phyloP scores from a whole-genome alignment of 1,284 basidiomycete species.

The Schizopora paradoxa region DNA sequence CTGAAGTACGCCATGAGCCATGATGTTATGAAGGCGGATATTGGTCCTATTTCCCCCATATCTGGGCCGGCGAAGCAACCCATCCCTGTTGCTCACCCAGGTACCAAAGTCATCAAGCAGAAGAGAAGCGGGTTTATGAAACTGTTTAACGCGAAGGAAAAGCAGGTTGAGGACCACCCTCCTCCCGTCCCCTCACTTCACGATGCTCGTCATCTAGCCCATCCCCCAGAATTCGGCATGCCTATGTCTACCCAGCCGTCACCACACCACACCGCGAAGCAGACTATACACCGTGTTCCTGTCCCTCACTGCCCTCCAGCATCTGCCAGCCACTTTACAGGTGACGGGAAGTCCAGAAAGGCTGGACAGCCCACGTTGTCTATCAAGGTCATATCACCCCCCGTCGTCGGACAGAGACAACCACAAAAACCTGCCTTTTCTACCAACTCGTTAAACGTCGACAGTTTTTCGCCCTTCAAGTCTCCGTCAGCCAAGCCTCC shows the following conservation, averaged over 20 bases:
- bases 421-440: slow-evolving; percentile 9
- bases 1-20: slow-evolving; percentile 29
- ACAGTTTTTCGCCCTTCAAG: slow-evolving; percentile 22
- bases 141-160: slow-evolving; percentile 57
- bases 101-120: slow-evolving; percentile 50
- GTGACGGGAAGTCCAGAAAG: slow-evolving; percentile 12
- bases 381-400: slow-evolving; percentile 16
- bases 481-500: slow-evolving; percentile 21
- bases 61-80: slow-evolving; percentile 4
- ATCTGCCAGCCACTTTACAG: slow-evolving; percentile 2
- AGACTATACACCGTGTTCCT: slow-evolving; percentile 35
- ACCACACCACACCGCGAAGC: slow-evolving; percentile 15
- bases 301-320: slow-evolving; percentile 33
- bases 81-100: slow-evolving; percentile 11
- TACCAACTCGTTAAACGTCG: slow-evolving; percentile 17
- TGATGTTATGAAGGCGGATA: slow-evolving; percentile 1
- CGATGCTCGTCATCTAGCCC: slow-evolving; percentile 26
- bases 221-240: slow-evolving; percentile 2
- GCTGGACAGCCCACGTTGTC: slow-evolving; percentile 7
- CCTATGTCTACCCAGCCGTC: slow-evolving; percentile 1
- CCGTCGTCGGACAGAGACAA: neutral
- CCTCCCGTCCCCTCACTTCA: slow-evolving; percentile 52
- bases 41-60: neutral
- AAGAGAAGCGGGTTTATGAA: slow-evolving; percentile 81
- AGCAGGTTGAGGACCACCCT: slow-evolving; percentile 30